phyloP scores from a whole-genome alignment of 2,329 filamentous ascomycete genomes.

The Trichoderma endophyticum region DNA sequence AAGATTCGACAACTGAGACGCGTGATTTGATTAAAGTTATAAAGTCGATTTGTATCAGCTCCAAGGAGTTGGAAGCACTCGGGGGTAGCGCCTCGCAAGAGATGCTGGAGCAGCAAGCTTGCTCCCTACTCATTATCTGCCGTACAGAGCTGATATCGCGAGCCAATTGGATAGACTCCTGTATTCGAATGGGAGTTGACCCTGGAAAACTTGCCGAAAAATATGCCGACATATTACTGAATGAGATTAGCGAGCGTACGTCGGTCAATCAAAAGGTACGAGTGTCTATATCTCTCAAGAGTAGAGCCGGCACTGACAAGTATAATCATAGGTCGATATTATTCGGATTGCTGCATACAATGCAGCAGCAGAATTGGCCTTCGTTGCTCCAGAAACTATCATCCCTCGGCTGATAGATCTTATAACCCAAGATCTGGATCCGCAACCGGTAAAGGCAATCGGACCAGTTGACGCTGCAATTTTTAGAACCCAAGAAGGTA shows the following conservation, averaged over 20 bases:
- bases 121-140: slow-evolving; percentile 73
- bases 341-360: slow-evolving; percentile 72
- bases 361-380: slow-evolving; percentile 86
- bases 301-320: background rate
- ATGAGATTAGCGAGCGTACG: slow-evolving; percentile 58
- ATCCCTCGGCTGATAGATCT: slow-evolving; percentile 72
- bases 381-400: slow-evolving; percentile 82
- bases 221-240: slow-evolving; percentile 61
- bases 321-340: slow-evolving; percentile 27
- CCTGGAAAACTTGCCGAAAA: slow-evolving; percentile 72
- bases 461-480: slow-evolving; percentile 90
- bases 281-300: background rate
- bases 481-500: slow-evolving; percentile 84
- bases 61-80: slow-evolving; percentile 46
- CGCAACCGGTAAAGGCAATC: slow-evolving; percentile 64
- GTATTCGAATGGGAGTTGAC: slow-evolving; percentile 74
- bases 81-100: slow-evolving; percentile 44
- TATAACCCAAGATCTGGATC: slow-evolving; percentile 70
- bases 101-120: slow-evolving; percentile 65
- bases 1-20: slow-evolving; percentile 69
- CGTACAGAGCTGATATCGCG: slow-evolving; percentile 74
- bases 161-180: slow-evolving; percentile 85
- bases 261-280: slow-evolving; percentile 51
- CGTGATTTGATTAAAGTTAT: slow-evolving; percentile 60
- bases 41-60: slow-evolving; percentile 60